phyloP scores from a whole-genome alignment of 2,329 filamentous ascomycete species.

The Pyrenochaeta sp. region DNA sequence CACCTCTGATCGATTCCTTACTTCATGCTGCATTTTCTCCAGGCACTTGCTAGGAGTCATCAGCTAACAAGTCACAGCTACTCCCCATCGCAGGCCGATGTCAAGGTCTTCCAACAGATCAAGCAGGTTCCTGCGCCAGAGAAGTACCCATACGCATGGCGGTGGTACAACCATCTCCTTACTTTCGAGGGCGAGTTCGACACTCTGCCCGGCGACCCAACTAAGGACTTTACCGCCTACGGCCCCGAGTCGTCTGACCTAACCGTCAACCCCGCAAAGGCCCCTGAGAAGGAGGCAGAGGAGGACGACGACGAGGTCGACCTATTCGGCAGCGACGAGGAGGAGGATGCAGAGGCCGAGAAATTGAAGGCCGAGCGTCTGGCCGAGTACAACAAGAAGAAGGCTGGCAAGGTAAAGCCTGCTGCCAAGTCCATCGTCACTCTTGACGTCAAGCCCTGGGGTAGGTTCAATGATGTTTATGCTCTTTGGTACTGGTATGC shows the following conservation, averaged over 20 bases:
- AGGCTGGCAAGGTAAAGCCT: conserved; percentile 89
- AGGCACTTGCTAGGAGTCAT: conserved; percentile 19
- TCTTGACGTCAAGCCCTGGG: conserved; percentile 98
- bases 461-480: conserved; percentile 64
- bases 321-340: conserved; percentile 90
- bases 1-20: conserved; percentile 68
- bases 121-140: conserved; percentile 75
- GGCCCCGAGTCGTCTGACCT: conserved; percentile 83
- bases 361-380: conserved; percentile 87
- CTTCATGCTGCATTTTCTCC: conserved; percentile 19
- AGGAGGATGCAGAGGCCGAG: conserved; percentile 73
- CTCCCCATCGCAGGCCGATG: conserved; percentile 90
- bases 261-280: conserved; percentile 86
- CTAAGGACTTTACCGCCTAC: conserved; percentile 88
- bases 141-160: conserved; percentile 92
- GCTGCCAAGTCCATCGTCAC: conserved; percentile 96
- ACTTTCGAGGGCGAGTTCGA: conserved; percentile 93
- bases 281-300: conserved; percentile 69
- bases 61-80: conserved; percentile 57
- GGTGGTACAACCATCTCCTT: conserved; percentile 99
- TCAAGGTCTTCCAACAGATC: conserved; percentile 91
- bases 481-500: conserved; percentile 1
- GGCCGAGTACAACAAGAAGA: conserved; percentile 95
- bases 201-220: conserved; percentile 87
- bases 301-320: conserved; percentile 79